Evolutionary conservation across 2,329 filamentous ascomycete species (phyloP), one percentile per base, ranked within the genome.

Genomic region (Gnomoniopsis sp.): DNA sequence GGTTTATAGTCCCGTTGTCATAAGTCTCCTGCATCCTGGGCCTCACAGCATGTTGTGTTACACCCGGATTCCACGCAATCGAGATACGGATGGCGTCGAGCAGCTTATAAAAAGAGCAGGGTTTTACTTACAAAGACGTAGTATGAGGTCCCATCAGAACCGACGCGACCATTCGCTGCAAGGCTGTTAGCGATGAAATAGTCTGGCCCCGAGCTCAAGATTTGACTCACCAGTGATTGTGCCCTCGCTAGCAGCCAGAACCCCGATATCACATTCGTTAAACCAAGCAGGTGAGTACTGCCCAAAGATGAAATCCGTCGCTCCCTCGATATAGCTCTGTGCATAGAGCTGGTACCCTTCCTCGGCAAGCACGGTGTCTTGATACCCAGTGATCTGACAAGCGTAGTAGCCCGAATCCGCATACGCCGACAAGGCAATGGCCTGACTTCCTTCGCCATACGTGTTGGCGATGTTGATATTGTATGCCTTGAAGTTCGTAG

Each of bases 401-500:
- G 74, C 79, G 59, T 82, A 82, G 64, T 76, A 81, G 4, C 77
- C 79, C 55, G 74, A 73, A 58, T 75, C 67, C 8, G 70, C 70
- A 53, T 77, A 75, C 0, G 77, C 76, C 19, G 73, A 75, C 15
- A 81, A 63, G 3, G 79, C 79, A 19, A 81, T 71, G 36, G 78
- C 78, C 63, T 80, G 78, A 57, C 70, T 74, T 0, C 77, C 77
- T 62, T 75, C 60, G n/a, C 79, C 79, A 55, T 75, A 77, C 0
- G 71, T 72, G 63, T 81, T 81, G 14, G 71, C 70, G 12, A 81
- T 70, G 55, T 80, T 84, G 68, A 88, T 75, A 63, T 88, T 88
- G 74, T 88, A 88, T 19, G 87, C 71, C 64, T 80, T 81, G 59
- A 87, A 77, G 64, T 82, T 77, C 6, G 70, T 66, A 0, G 80